Conservation (phyloP, 176 grass and related monocot species). For the Carex littledalei region DNA sequence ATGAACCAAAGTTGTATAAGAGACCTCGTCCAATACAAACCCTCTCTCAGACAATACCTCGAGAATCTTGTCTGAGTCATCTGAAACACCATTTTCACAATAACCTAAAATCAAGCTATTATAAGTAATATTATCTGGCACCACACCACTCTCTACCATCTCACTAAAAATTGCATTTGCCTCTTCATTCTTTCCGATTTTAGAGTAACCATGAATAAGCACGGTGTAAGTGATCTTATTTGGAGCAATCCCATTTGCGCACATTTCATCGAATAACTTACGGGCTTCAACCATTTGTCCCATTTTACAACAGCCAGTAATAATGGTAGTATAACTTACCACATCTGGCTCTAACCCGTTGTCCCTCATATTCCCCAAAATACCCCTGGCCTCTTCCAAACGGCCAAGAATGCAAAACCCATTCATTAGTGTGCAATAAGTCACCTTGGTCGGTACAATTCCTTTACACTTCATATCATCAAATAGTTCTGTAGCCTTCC, state of each 20-base stretch:
- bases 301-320: conserved; percentile 65
- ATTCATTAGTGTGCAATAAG: conserved; percentile 67
- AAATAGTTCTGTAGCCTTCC: conserved; percentile 54
- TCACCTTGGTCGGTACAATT: conserved; percentile 54
- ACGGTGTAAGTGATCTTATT: conserved; percentile 84
- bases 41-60: conserved; percentile 33
- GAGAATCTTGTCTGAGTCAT: conserved; percentile 38
- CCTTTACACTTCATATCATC: conserved; percentile 64
- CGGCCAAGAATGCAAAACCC: conserved; percentile 64
- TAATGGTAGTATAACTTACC: conserved; percentile 68
- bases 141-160: conserved; percentile 58
- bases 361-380: conserved; percentile 46
- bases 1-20: conserved; percentile 47
- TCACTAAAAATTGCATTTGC: conserved; percentile 66
- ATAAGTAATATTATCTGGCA: conserved; percentile 66
- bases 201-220: conserved; percentile 69
- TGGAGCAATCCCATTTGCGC: conserved; percentile 42
- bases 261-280: conserved; percentile 66
- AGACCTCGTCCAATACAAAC: conserved; percentile 38
- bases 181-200: conserved; percentile 53
- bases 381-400: conserved; percentile 59
- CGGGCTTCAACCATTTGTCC: conserved; percentile 72
- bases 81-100: conserved; percentile 39
- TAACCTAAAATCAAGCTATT: conserved; percentile 47
- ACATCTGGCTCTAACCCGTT: conserved; percentile 48